Conservation (phyloP, 208 protist genomes). For the Trichomonas vaginalis region DNA sequence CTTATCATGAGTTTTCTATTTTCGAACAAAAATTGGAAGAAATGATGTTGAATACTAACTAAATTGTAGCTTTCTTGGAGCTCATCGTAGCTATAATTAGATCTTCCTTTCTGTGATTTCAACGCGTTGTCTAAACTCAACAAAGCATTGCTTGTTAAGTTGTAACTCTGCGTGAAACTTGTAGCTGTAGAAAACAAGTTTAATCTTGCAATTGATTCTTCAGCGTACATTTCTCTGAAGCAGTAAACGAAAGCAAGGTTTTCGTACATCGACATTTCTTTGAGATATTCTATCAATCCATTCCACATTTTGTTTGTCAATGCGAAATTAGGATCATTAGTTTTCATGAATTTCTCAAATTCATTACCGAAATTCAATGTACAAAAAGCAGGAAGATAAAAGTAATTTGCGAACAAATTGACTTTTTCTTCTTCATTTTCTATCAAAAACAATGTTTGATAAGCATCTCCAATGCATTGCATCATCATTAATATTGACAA, state of each 20-base stretch:
- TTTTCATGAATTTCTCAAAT: not conserved
- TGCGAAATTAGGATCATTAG: not conserved
- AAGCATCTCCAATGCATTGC: not conserved
- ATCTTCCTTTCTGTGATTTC: not conserved
- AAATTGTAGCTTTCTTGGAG: not conserved
- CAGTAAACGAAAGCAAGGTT: not conserved
- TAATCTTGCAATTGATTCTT: not conserved
- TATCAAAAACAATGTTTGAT: not conserved
- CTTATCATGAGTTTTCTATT: not conserved
- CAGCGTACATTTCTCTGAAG: not conserved
- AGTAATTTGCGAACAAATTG: not conserved
- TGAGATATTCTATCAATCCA: not conserved
- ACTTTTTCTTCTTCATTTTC: not conserved
- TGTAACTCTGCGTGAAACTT: not conserved
- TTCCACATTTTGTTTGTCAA: not conserved
- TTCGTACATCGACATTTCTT: not conserved
- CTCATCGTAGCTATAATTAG: not conserved
- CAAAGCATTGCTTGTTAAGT: not conserved
- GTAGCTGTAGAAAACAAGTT: not conserved
- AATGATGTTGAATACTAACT: not conserved
- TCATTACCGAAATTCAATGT: not conserved
- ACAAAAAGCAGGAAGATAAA: not conserved
- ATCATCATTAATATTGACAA: not conserved
- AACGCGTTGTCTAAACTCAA: not conserved
- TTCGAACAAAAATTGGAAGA: not conserved